Percentiles rank a stretch among this genome's conserved stretches.
Evolutionary conservation across 768 basidiomycete species (phyloP).

Genomic region (Podaxis sp.): DNA sequence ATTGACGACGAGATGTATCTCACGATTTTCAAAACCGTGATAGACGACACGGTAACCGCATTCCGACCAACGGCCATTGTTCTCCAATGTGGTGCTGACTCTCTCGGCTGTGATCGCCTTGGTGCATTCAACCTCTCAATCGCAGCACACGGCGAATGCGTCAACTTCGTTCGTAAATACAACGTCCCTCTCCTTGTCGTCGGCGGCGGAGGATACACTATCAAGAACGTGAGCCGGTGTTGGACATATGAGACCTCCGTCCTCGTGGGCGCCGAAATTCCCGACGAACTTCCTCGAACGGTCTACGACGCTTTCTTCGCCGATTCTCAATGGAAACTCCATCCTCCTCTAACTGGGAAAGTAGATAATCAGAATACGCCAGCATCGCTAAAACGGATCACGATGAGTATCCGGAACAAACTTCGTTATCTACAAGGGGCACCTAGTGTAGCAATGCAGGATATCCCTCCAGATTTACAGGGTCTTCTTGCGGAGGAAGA

Average conservation of each 20-base stretch:
- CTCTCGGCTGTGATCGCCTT: slow-evolving; percentile 89
- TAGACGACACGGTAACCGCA: slow-evolving; percentile 88
- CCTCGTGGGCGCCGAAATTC: slow-evolving; percentile 78
- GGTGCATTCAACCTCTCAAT: slow-evolving; percentile 98
- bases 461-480: slow-evolving; percentile 90
- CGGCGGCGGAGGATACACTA: slow-evolving; percentile 96
- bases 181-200: slow-evolving; percentile 88
- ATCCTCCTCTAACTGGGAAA: slow-evolving; percentile 87
- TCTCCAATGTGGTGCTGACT: slow-evolving; percentile 96
- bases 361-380: slow-evolving; percentile 93
- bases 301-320: slow-evolving; percentile 93
- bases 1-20: slow-evolving; percentile 98
- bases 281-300: slow-evolving; percentile 85
- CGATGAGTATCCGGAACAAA: slow-evolving; percentile 82
- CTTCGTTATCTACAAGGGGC: slow-evolving; percentile 92
- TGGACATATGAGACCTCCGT: slow-evolving; percentile 99
- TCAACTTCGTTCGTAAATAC: slow-evolving; percentile 93
- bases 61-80: slow-evolving; percentile 92
- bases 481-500: slow-evolving; percentile 76
- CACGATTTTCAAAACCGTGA: slow-evolving; percentile 92
- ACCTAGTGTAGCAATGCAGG: slow-evolving; percentile 95
- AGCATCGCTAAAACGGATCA: slow-evolving; percentile 81
- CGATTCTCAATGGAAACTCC: slow-evolving; percentile 89
- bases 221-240: slow-evolving; percentile 96
- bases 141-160: slow-evolving; percentile 97